These are phyloP conservation scores for Chlorella sp. DNA, from an alignment of 139 green algal genomes.

Conservation along the genomic window DNA sequence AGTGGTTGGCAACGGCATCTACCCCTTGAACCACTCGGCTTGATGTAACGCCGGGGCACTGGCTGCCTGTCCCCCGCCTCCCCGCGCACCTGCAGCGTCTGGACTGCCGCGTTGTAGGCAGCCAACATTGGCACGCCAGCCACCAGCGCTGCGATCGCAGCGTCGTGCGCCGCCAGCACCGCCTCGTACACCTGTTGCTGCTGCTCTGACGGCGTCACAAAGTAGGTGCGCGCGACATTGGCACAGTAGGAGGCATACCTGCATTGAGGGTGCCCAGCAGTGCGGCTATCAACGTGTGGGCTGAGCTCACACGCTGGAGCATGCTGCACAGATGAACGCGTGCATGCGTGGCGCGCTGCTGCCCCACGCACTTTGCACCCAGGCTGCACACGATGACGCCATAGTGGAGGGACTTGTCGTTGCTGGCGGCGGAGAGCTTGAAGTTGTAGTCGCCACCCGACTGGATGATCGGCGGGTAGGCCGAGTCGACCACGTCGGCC, in stretches of 20 bases:
- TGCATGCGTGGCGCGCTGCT: no score
- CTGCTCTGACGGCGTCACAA: constrained; percentile 86
- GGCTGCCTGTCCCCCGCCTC: no score
- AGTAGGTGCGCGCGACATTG: constrained; percentile 87
- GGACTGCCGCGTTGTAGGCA: constrained; percentile 73
- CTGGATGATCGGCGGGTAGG: constrained; percentile 94
- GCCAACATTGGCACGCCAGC: constrained; percentile 65
- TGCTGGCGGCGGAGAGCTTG: constrained; percentile 39
- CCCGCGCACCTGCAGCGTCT: constrained; percentile 48
- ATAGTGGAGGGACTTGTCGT: constrained; percentile 66
- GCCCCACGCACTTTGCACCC: constrained; percentile 36
- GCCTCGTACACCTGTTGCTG: constrained; percentile 83
- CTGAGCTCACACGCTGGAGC: no score
- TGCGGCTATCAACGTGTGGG: no score
- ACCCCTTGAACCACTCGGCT: no score
- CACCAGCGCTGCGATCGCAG: constrained; percentile 75
- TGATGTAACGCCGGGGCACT: no score
- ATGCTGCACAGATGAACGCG: no score
- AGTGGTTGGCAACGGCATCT: no score
- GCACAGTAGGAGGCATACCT: constrained; percentile 93
- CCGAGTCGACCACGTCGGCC: constrained; percentile 88
- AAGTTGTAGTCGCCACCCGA: constrained; percentile 79
- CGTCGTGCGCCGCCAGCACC: constrained; percentile 75
- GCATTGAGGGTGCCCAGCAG: no score
- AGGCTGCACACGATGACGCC: constrained; percentile 56